Base-by-base conservation (phyloP, 768 basidiomycete genomes). In the Psilocybe subaeruginosa region DNA sequence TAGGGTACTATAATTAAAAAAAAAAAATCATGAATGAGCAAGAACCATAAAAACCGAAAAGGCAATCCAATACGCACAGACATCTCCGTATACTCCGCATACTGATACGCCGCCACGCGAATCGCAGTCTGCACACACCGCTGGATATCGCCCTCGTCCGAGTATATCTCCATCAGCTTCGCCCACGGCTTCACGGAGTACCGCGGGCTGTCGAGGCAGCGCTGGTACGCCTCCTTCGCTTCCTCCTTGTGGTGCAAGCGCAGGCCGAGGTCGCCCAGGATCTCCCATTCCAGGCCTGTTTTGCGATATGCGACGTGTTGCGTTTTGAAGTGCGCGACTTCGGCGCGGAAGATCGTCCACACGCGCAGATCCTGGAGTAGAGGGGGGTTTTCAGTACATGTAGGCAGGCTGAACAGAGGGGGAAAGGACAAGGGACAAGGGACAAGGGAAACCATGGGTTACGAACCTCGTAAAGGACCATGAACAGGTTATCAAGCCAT, bases 311-410 rank as follows among this genome's bases (percentile, higher is more conserved):
- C 95, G 59, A 99, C 92, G 65, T 97, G 96, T 73, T 99, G 97
- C 2, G 95, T 96, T 72, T 97, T 99, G 85, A 97, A 99, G 72
- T 99, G 97, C 0, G 96, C 95, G 9, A 98, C 92, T 71, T 99
- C 97, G 2, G 97, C 97, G 23, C 97, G 86, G 86, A 97, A 99
- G 69, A 99, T 99, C 1, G 97, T 99, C 91, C 97, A 99, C 3
- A 99, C 92, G 14, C 97, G 88, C 41, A 99, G 80, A 73, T 99
- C 97, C 93, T 96, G 63, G 4, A 54, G 33, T 30, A 47, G 8
- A 49, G 8, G 31, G 19, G 39, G 7, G 8, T 27, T 43, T 48
- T 33, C n/a, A 61, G 50, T 58, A 63, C n/a, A 51, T 43, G 8
- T 51, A 33, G 4, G 54, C 23, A 23, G 7, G 23, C 29, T 37